Conservation (phyloP, 108 stramenopile species). For the Cyclotella kingstonii region DNA sequence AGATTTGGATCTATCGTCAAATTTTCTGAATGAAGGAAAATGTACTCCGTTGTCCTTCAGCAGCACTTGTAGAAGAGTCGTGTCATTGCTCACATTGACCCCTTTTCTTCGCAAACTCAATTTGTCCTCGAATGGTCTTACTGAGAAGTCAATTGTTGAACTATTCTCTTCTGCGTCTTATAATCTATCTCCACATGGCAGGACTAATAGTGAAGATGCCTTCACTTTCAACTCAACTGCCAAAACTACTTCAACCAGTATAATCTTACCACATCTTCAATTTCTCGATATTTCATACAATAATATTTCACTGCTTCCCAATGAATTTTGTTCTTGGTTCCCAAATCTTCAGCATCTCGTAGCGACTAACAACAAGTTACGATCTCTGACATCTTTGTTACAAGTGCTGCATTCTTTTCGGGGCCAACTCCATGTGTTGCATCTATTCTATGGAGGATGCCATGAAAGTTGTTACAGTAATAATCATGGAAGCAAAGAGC, state of each 20-base stretch:
- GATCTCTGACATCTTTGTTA: conserved; percentile 22
- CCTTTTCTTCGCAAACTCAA: conserved; percentile 18
- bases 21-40: conserved; percentile 35
- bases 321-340: background rate
- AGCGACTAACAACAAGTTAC: conserved; percentile 21
- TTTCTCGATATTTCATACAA: conserved; percentile 41
- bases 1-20: conserved; percentile 33
- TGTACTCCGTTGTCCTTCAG: conserved; percentile 11
- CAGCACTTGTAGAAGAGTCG: background rate
- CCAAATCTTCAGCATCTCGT: conserved; percentile 19
- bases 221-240: no score
- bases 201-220: no score
- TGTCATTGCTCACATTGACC: conserved; percentile 17
- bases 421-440: conserved; percentile 8
- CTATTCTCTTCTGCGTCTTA: background rate
- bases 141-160: conserved; percentile 13
- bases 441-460: no score
- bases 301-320: conserved; percentile 22
- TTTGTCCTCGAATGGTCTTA: conserved; percentile 28
- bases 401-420: conserved; percentile 27
- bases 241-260: no score
- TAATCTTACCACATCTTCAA: conserved; percentile 15
- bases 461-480: no score
- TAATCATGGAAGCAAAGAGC: no score
- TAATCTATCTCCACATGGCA: background rate